Conservation (phyloP, 2,329 filamentous ascomycete genomes). For the Arthrinium puccinioides region DNA sequence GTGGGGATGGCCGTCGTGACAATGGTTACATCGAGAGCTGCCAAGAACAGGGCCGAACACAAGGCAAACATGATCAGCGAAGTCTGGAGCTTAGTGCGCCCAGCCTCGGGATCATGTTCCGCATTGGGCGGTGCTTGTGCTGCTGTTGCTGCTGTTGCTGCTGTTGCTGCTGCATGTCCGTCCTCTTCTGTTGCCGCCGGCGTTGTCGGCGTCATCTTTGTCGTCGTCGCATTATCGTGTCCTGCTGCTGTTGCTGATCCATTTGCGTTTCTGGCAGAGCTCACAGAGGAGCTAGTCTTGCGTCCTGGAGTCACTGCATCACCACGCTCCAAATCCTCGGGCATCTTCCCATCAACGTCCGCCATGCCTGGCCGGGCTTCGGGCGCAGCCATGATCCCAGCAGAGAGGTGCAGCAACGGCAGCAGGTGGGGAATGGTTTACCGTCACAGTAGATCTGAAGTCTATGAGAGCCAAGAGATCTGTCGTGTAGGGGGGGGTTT, state of each 20-base stretch:
- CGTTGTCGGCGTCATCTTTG: too few species aligned
- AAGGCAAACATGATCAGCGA: slow-evolving; percentile 22
- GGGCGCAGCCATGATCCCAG: not conserved
- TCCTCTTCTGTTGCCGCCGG: too few species aligned
- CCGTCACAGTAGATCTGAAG: not conserved
- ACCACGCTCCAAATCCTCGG: not conserved
- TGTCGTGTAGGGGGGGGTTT: too few species aligned
- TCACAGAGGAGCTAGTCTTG: too few species aligned
- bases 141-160: not conserved
- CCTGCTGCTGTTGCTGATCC: too few species aligned
- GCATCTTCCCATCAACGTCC: not conserved
- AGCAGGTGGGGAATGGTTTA: not conserved
- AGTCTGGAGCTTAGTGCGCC: slow-evolving; percentile 20
- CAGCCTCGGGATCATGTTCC: slow-evolving; percentile 1
- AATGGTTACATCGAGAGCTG: slow-evolving; percentile 53
- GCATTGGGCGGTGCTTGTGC: not conserved
- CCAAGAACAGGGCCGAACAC: slow-evolving; percentile 38
- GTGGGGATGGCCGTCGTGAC: slow-evolving; percentile 61
- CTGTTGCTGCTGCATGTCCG: not conserved
- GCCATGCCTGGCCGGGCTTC: not conserved
- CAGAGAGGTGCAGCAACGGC: not conserved
- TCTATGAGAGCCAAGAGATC: not conserved
- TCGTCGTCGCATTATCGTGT: too few species aligned
- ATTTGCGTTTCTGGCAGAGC: too few species aligned
- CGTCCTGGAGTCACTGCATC: too few species aligned